Evolutionary conservation across 805 yeast species (phyloP), one percentile per base, ranked within the genome.

Genomic region (Zygosaccharomyces gambellarensis): DNA sequence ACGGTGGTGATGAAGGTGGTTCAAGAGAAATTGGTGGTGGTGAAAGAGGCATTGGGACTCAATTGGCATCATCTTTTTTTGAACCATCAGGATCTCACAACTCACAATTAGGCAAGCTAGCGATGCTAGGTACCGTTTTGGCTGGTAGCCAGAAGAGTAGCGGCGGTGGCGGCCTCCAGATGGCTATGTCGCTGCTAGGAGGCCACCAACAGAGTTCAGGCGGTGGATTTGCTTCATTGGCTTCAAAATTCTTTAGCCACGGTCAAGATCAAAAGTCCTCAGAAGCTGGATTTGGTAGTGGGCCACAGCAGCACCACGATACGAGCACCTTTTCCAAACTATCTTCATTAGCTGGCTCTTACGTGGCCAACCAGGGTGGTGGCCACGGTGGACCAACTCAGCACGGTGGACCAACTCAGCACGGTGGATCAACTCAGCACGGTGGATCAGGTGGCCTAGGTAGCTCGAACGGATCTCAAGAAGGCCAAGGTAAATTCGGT

Each of bases 21-120:
- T 52, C 59, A 19, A 54, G 59, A 36, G 58, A 51, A 14, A 47
- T 55, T 34, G 61, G 63, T 12, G 56, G 56, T 19, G 46, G 54
- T 19, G 48, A 61, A 30, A 30, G 45, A 42, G 36, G 45, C 2
- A 48, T 63, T 53, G 56, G 47, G 39, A 53, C 63, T 2, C 41
- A 63, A 47, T 47, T 51, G 45, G 36, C 59, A 5, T 54, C 41
- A 27, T 56, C 54, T 27, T 42, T 42, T 25, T 42, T 42, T 19
- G 27, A 21, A 25, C 45, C 45, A 19, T 57, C 58, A 39, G 65
- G 65, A 1, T 55, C 60, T 22, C 48, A 61, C 4, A 60, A 58
- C 36, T 47, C 65, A 1, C 68, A 64, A 43, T 43, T 64, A 27
- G 67, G 68, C 6, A 64, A 64, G 43, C 45, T 64, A 50, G 67